Base-by-base conservation (phyloP, 805 yeast genomes). In the Myxozyma vanderwaltii region DNA sequence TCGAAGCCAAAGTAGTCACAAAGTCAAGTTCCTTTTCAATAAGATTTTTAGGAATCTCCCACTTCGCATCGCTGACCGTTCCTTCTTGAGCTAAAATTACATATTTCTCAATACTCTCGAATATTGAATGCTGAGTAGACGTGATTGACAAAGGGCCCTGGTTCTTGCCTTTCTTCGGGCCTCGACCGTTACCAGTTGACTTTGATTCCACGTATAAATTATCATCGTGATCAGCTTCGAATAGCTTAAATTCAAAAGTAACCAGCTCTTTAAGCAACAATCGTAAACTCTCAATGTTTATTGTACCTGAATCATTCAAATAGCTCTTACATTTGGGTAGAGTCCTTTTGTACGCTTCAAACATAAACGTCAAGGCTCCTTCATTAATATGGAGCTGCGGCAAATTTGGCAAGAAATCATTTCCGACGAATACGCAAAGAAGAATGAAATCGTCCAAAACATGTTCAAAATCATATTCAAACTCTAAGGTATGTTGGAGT, bases 361-460 rank as follows among this genome's bases (percentile, higher is more conserved):
- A 79, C 69, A 94, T 79, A 31, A 91, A 81, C n/a, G 98, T 96
- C 77, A 94, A 88, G 0, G 98, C 99, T 67, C 97, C 98, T 68
- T 91, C 94, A 71, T 91, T 91, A 65, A 94, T 81, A 72, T 89
- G 91, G 67, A 94, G 79, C 73, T 91, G 96, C 0, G 99, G 99
- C 67, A 95, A 81, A 71, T 94, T 89, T 26, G 99, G 99, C 70
- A 94, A 81, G 84, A 94, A 94, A 80, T 94, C 99, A 71, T 94
- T 94, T 69, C 99, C 99, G 68, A 94, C 89, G 62, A 94, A 96
- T 70, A 89, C 91, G 86, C 90, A 83, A 68, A 92, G 86, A 61
- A 94, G 78, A 64, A 94, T 89, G 67, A 92, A 90, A 73, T 94
- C 99, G 74, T 94, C 99, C 64, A 94, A 75, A 26, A 91, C 80